phyloP scores from a whole-genome alignment of 1,284 basidiomycete species.

The Cryptococcus maquisensis region DNA sequence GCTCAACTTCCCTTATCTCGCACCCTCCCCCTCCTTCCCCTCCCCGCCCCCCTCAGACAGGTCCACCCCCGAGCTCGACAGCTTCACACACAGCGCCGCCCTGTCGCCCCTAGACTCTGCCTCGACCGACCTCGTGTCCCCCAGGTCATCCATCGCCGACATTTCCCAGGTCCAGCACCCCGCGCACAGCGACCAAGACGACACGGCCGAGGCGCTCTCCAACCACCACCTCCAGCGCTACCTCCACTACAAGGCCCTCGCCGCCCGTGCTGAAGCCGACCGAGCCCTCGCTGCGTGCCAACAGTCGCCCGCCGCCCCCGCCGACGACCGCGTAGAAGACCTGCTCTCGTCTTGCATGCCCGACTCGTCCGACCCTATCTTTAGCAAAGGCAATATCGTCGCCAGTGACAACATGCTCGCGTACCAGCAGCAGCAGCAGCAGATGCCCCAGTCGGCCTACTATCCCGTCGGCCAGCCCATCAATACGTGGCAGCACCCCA shows the following conservation, averaged over 20 bases:
- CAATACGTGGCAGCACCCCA: conserved; percentile 10
- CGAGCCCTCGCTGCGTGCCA: conserved; percentile 15
- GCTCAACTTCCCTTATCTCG: conserved; percentile 1
- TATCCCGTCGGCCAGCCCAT: conserved; percentile 4
- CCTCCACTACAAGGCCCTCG: conserved; percentile 43
- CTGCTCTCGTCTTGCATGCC: conserved; percentile 22
- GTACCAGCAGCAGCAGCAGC: conserved; percentile 18
- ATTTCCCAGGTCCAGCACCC: conserved; percentile 1
- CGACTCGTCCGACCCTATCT: conserved; percentile 3
- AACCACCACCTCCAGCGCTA: conserved; percentile 43
- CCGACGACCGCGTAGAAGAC: conserved; percentile 17
- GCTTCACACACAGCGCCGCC: conserved; percentile 15
- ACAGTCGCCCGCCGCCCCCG: background rate
- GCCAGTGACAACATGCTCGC: conserved; percentile 25
- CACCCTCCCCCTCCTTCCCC: conserved; percentile 16
- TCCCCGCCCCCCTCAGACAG: conserved; percentile 29
- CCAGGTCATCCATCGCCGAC: conserved; percentile 21
- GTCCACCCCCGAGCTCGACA: background rate
- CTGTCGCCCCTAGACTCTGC: conserved; percentile 29
- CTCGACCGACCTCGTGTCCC: conserved; percentile 31
- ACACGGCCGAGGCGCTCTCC: conserved; percentile 35
- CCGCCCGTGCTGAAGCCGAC: conserved; percentile 36
- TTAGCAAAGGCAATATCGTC: conserved; percentile 1
- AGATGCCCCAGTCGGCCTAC: conserved; percentile 3
- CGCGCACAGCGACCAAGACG: conserved; percentile 5